These are phyloP conservation scores for Zizania palustris DNA, from an alignment of 202 grass and related monocot genomes.

Conservation along the genomic window DNA sequence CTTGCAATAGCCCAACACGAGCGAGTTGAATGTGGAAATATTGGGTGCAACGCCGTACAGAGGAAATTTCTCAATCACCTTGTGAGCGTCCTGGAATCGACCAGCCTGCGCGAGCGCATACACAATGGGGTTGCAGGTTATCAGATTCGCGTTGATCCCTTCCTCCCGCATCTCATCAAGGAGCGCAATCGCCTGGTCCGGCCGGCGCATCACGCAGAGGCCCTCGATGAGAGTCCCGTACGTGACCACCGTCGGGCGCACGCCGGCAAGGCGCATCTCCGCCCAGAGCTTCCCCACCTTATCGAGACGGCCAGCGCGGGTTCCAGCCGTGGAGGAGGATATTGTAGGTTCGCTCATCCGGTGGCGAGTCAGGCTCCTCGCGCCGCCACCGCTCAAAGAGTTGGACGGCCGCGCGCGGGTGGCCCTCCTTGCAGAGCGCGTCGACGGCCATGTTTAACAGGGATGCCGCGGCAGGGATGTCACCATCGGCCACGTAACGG, in stretches of 20 bases:
- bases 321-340: conserved; percentile 80
- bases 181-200: conserved; percentile 58
- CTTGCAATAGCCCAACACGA: conserved; percentile 77
- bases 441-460: conserved; percentile 60
- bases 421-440: conserved; percentile 83
- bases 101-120: conserved; percentile 60
- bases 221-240: conserved; percentile 79
- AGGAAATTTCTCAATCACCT: conserved; percentile 84
- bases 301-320: conserved; percentile 47
- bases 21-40: conserved; percentile 80
- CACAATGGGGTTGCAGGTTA: conserved; percentile 82
- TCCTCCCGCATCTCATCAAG: conserved; percentile 66
- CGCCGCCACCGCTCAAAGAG: conserved; percentile 49
- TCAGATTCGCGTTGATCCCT: conserved; percentile 55
- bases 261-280: conserved; percentile 59
- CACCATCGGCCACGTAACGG: conserved; percentile 4
- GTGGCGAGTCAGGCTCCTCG: conserved; percentile 36
- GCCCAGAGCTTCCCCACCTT: conserved; percentile 70
- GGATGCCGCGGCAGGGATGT: background rate
- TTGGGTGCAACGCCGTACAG: conserved; percentile 68
- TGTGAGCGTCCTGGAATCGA: conserved; percentile 65
- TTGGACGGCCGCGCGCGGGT: conserved; percentile 50
- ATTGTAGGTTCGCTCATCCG: conserved; percentile 65
- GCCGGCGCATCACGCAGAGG: conserved; percentile 62
- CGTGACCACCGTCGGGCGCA: conserved; percentile 65